Conservation (phyloP, 495 filamentous ascomycete species). For the Annulohypoxylon moriforme region DNA sequence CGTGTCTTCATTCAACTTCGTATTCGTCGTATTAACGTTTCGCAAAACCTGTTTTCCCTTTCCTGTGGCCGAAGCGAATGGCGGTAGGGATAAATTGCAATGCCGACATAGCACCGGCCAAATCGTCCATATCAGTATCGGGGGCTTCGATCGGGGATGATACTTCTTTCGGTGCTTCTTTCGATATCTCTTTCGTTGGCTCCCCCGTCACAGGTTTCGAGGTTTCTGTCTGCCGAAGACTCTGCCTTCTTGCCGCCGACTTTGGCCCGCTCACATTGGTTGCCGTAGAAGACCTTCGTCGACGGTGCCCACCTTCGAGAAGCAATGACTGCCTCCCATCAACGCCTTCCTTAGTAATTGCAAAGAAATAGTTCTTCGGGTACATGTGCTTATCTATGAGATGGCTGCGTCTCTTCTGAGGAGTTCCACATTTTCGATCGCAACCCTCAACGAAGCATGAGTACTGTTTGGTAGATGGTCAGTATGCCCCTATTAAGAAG, state of each 20-base stretch:
- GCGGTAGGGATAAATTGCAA: constrained; percentile 84
- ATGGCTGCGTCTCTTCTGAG: constrained; percentile 85
- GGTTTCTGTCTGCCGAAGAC: constrained; percentile 35
- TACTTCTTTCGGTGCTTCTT: constrained; percentile 7
- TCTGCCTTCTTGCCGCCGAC: constrained; percentile 42
- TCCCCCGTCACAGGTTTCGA: constrained; percentile 22
- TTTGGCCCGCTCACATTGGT: constrained; percentile 42
- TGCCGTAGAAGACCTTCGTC: constrained; percentile 59
- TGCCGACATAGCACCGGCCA: constrained; percentile 83
- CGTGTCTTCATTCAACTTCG: constrained; percentile 25
- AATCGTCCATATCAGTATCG: constrained; percentile 74
- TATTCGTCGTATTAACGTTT: constrained; percentile 42
- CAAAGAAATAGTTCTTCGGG: constrained; percentile 91
- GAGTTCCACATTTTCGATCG: constrained; percentile 84
- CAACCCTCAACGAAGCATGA: constrained; percentile 90
- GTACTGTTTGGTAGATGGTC: constrained; percentile 65
- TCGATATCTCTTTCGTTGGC: constrained; percentile 4
- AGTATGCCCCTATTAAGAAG: background rate
- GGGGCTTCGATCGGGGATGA: constrained; percentile 34
- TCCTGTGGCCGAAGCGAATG: constrained; percentile 75
- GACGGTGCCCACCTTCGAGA: constrained; percentile 63
- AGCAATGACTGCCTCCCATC: constrained; percentile 85
- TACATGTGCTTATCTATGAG: constrained; percentile 95
- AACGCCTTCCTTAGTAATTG: constrained; percentile 86
- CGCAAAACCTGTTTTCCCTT: constrained; percentile 61